A percentile compares a stretch with the other conserved stretches of the same genome.
phyloP scores from a whole-genome alignment of 2,329 filamentous ascomycete species.

The Neofusicoccum laricinum region DNA sequence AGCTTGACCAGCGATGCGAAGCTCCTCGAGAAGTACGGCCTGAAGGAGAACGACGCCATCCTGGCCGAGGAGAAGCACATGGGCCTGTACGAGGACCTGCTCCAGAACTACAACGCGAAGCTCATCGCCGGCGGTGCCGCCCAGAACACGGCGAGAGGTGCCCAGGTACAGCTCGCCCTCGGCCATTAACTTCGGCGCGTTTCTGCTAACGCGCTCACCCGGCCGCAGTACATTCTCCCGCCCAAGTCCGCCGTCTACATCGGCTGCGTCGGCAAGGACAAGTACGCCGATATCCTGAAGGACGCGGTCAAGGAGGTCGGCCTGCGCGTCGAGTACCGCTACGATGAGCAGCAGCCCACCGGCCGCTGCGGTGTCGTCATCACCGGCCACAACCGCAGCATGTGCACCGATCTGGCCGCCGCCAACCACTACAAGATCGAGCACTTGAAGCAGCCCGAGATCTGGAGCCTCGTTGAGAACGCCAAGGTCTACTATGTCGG shows the following conservation, averaged over 20 bases:
- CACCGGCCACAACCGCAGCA: slow-evolving; percentile 90
- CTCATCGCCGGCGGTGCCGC: slow-evolving; percentile 94
- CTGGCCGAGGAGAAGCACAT: slow-evolving; percentile 91
- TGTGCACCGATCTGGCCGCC: slow-evolving; percentile 92
- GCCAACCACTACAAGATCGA: slow-evolving; percentile 97
- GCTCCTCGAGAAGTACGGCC: slow-evolving; percentile 84
- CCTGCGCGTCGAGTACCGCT: slow-evolving; percentile 89
- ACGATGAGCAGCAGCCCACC: slow-evolving; percentile 79
- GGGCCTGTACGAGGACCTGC: slow-evolving; percentile 86
- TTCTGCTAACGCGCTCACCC: not conserved
- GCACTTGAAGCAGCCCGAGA: slow-evolving; percentile 84
- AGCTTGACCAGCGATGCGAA: slow-evolving; percentile 64
- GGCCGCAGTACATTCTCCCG: slow-evolving; percentile 77
- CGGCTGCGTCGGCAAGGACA: slow-evolving; percentile 91
- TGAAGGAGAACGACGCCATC: slow-evolving; percentile 97
- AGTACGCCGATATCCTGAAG: slow-evolving; percentile 85
- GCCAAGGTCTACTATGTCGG: slow-evolving; percentile 90
- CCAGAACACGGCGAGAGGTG: slow-evolving; percentile 95
- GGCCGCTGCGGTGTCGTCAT: slow-evolving; percentile 96
- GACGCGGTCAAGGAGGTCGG: slow-evolving; percentile 85
- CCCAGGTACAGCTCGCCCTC: slow-evolving; percentile 55
- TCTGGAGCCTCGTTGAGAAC: slow-evolving; percentile 89
- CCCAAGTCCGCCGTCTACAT: slow-evolving; percentile 89
- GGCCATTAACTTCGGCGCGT: slow-evolving; percentile 1
- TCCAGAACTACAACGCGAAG: slow-evolving; percentile 89